phyloP scores from a whole-genome alignment of 768 basidiomycete genomes.

The Cyclocybe aegerita region DNA sequence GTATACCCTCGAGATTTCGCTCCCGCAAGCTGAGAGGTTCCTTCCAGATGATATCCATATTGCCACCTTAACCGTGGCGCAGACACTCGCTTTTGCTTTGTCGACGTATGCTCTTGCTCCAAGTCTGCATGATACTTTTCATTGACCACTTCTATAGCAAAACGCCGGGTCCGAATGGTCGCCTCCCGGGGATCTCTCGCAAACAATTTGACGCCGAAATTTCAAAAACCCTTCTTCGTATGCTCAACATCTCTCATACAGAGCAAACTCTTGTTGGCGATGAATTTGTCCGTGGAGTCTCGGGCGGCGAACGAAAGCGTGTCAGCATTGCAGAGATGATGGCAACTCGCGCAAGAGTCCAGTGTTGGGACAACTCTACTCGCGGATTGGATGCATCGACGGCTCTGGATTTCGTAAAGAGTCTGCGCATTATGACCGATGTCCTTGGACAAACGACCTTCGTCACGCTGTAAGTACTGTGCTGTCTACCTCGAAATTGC shows the following conservation, averaged over 20 bases:
- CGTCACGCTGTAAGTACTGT: slow-evolving; percentile 59
- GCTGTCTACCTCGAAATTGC: neutral
- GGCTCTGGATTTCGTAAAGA: slow-evolving; percentile 82
- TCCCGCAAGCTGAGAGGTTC: too few relatives aligned
- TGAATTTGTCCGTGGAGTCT: slow-evolving; percentile 81
- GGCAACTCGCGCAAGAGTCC: slow-evolving; percentile 75
- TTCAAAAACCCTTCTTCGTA: slow-evolving; percentile 61
- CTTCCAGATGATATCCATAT: slow-evolving; percentile 75
- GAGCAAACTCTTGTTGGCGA: slow-evolving; percentile 79
- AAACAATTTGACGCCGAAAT: slow-evolving; percentile 58
- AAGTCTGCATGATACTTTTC: neutral
- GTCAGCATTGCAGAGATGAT: slow-evolving; percentile 91
- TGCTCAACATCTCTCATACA: slow-evolving; percentile 87
- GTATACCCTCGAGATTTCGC: neutral
- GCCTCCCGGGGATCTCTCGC: slow-evolving; percentile 64
- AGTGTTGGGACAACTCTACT: slow-evolving; percentile 85
- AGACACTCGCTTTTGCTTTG: slow-evolving; percentile 74
- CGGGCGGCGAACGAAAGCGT: slow-evolving; percentile 79
- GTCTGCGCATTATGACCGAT: slow-evolving; percentile 81
- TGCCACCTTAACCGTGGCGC: slow-evolving; percentile 76
- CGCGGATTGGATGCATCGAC: slow-evolving; percentile 84
- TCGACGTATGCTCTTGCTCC: slow-evolving; percentile 42
- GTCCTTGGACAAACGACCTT: slow-evolving; percentile 79
- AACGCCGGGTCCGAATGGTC: slow-evolving; percentile 74
- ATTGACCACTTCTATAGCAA: slow-evolving; percentile 33